Evolutionary conservation across 2,329 filamentous ascomycete genomes (phyloP), one percentile per base, ranked within the genome.

Genomic region (Gremmenia infestans): DNA sequence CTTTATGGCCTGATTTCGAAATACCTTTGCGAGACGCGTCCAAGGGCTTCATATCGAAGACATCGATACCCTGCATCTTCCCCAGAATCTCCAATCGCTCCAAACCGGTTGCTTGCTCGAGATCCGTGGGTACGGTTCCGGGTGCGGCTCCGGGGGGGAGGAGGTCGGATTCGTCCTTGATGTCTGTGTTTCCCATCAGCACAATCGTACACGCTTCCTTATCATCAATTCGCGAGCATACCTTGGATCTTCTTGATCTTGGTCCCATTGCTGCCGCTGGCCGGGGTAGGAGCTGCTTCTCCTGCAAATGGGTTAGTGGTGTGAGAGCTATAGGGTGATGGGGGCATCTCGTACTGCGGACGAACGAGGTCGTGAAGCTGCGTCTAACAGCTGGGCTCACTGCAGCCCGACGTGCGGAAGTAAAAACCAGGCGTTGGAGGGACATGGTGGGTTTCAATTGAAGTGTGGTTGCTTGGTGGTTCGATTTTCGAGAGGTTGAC

Each of bases 71-170:
- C 81, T 97, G 91, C 88, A 97, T 96, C 86, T 99, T 99, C 78
- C 94, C 94, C 73, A 99, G 82, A 71, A 99, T 94, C 78, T 99
- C 94, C 68, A 99, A 84, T 84, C 94, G 92, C 82, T 99, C 94
- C 59, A 97, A 82, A 89, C 94, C 94, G 68, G 94, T 97, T 58
- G 94, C 79, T 76, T 99, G 94, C 75, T 97, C 91, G 72, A 96
- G 76, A 76, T 99, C 94, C 77, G 90, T 95, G 65, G 94, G 91
- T 65, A 99, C 80, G 73, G 88, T 89, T 72, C 94, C 93, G 63
- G 85, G 78, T 68, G 82, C 75, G 68, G 88, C 91, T 79, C 94
- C 94, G 36, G 91, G 89, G 62, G 88, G 83, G 64, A 95, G 66
- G 58, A 99, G 89, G 75, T 99, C 94, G n/a, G 84, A 81, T 65